Conservation (phyloP, 2,329 filamentous ascomycete species). For the Colletotrichum navitas region DNA sequence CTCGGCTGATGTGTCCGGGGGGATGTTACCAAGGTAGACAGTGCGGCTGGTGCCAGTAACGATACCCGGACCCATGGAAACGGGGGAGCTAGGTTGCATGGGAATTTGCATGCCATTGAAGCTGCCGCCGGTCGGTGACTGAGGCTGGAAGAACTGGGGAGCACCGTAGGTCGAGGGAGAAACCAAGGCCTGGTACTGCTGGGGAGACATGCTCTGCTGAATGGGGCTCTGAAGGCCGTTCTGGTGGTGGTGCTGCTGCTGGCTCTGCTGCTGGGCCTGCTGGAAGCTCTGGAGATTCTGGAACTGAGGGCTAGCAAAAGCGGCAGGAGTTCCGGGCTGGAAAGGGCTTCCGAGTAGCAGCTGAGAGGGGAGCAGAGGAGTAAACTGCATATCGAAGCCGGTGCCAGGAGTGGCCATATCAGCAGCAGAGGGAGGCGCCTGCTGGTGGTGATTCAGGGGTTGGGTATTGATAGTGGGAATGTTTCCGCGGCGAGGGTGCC, state of each 20-base stretch:
- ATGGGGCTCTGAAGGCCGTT: conserved; percentile 80
- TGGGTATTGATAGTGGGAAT: conserved; percentile 92
- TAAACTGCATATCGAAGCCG: conserved; percentile 98
- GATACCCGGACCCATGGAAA: conserved; percentile 82
- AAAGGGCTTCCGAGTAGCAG: conserved; percentile 95
- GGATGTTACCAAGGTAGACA: conserved; percentile 97
- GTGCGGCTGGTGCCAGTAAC: conserved; percentile 94
- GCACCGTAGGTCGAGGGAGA: conserved; percentile 87
- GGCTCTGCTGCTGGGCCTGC: conserved; percentile 66
- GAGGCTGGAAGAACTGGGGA: conserved; percentile 86
- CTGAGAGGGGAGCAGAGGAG: conserved; percentile 93
- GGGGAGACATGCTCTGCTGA: conserved; percentile 82
- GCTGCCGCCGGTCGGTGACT: conserved; percentile 82
- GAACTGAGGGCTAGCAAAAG: conserved; percentile 93
- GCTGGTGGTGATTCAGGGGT: conserved; percentile 47
- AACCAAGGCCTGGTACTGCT: conserved; percentile 86
- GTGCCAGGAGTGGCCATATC: conserved; percentile 90
- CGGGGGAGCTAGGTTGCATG: conserved; percentile 77
- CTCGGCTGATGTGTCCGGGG: conserved; percentile 95
- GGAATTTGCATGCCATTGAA: conserved; percentile 71
- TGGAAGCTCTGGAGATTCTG: conserved; percentile 85
- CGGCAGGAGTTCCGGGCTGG: conserved; percentile 91
- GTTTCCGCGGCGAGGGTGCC: conserved; percentile 86
- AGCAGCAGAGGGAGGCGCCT: conserved; percentile 66
- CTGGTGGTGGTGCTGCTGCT: conserved; percentile 62